Evolutionary conservation across 2,329 filamentous ascomycete species (phyloP), one percentile per base, ranked within the genome.

Genomic region (Cytospora mali): DNA sequence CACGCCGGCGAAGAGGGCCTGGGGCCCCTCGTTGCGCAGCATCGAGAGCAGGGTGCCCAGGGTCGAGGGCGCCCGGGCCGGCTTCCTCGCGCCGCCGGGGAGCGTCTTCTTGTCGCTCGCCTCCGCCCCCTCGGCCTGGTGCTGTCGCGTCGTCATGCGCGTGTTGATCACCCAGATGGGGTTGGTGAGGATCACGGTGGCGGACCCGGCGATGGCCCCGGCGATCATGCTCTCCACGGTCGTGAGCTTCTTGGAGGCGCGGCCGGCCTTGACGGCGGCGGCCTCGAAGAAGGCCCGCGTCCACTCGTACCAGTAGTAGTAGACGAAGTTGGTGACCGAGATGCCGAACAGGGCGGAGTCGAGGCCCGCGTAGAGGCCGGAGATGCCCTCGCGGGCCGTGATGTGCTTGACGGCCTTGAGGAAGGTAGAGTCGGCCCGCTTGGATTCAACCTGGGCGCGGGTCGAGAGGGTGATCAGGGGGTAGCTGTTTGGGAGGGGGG

Each of bases 271-370:
- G 62, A 83, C 75, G 52, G 93, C 92, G 11, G 92, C 91, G 67
- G 84, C 82, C 75, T 92, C 92, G 79, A 98, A 97, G 74, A 90
- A 90, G 56, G 89, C 84, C 64, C 93, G 88, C 66, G 93, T 95
- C 91, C 92, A 99, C 80, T 99, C 95, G 78, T 98, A 99, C 94
- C 92, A 99, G 83, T 98, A 99, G 81, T 99, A 99, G 84, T 99
- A 99, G 54, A 99, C 94, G 75, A 99, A 99, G 82, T 99, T 99
- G 71, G 95, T 99, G 70, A 99, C 89, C 76, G 91, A 95, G 81
- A 99, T 98, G 75, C 95, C 95, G 76, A 99, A 97, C 52, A 99
- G 83, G 57, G 95, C 95, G 66, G 91, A 96, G 76, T 96, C 92
- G 64, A 99, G 86, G 49, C 95, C 95, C 7, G 95, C 88, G 75